Evolutionary conservation across 768 basidiomycete species (phyloP).

Genomic region (Collybia sp.): DNA sequence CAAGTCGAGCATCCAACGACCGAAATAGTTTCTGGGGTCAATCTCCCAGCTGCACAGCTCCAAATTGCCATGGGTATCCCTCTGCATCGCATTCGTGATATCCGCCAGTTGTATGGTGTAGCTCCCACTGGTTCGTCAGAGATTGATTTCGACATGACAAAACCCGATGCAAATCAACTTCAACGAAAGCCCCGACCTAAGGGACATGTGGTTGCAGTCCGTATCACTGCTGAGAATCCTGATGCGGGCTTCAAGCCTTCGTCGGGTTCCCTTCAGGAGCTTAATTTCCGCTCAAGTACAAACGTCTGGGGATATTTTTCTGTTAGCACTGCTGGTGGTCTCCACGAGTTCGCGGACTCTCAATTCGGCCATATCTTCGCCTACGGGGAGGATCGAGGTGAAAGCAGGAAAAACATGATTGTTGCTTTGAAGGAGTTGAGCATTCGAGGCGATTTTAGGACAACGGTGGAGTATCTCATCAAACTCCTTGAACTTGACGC

Average conservation of each 20-base stretch:
- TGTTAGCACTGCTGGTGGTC: constrained; percentile 89
- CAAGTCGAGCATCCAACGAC: constrained; percentile 99
- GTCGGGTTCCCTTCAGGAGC: constrained; percentile 93
- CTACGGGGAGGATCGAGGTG: constrained; percentile 92
- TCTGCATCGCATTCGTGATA: constrained; percentile 91
- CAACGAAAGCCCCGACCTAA: constrained; percentile 96
- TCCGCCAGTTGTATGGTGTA: constrained; percentile 92
- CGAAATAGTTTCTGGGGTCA: constrained; percentile 99
- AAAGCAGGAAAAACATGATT: constrained; percentile 99
- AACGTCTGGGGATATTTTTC: constrained; percentile 99
- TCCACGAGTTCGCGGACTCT: constrained; percentile 98
- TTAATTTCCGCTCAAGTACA: constrained; percentile 98
- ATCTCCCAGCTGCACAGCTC: constrained; percentile 94
- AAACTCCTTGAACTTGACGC: constrained; percentile 93
- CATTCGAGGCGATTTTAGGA: constrained; percentile 98
- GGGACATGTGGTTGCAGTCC: constrained; percentile 97
- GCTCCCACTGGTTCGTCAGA: constrained; percentile 84
- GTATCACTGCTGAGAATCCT: constrained; percentile 99
- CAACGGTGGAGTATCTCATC: constrained; percentile 98
- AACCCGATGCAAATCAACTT: constrained; percentile 80
- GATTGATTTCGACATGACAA: constrained; percentile 95
- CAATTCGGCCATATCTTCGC: constrained; percentile 99
- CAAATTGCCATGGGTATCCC: constrained; percentile 99
- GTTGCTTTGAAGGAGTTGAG: constrained; percentile 97
- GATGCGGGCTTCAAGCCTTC: constrained; percentile 99